These are phyloP conservation scores for Pythium monospermum DNA, from an alignment of 352 stramenopile genomes.

Conservation along the genomic window DNA sequence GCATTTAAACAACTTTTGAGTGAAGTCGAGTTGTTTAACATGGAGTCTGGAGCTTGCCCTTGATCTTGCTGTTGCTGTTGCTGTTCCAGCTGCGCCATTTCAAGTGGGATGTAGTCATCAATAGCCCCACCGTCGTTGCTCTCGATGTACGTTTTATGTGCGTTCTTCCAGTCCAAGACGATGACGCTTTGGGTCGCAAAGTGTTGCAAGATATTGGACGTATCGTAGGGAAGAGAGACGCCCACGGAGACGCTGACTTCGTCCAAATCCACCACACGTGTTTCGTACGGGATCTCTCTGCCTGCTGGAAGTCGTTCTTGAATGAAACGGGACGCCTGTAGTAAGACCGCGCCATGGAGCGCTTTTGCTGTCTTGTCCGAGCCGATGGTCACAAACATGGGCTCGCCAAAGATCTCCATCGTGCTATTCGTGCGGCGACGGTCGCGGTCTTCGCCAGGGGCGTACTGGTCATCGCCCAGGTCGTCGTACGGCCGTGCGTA, in stretches of 20 bases:
- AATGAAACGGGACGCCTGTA: constrained; percentile 64
- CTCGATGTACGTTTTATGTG: constrained; percentile 20
- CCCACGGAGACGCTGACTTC: constrained; percentile 39
- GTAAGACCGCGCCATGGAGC: constrained; percentile 59
- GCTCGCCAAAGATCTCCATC: constrained; percentile 57
- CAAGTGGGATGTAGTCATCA: constrained; percentile 25
- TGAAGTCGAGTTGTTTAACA: constrained; percentile 32
- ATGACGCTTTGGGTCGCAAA: constrained; percentile 75
- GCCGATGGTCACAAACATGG: constrained; percentile 71
- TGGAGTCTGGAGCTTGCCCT: constrained; percentile 4
- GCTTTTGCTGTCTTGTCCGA: constrained; percentile 57
- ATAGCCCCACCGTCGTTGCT: too few species aligned
- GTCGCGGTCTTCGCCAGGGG: too few species aligned
- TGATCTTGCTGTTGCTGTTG: constrained; percentile 8
- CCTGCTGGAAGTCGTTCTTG: not conserved
- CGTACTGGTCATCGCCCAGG: too few species aligned
- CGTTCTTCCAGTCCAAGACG: constrained; percentile 57
- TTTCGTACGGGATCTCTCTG: constrained; percentile 37
- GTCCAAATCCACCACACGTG: constrained; percentile 57
- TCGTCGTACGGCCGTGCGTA: not conserved
- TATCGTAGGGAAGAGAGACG: constrained; percentile 36
- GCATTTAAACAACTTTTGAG: constrained; percentile 67
- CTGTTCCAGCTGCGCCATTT: constrained; percentile 26
- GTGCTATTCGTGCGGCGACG: not conserved
- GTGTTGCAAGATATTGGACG: constrained; percentile 53